Conservation (phyloP, 2,329 filamentous ascomycete species). For the Cytospora paraplurivora region DNA sequence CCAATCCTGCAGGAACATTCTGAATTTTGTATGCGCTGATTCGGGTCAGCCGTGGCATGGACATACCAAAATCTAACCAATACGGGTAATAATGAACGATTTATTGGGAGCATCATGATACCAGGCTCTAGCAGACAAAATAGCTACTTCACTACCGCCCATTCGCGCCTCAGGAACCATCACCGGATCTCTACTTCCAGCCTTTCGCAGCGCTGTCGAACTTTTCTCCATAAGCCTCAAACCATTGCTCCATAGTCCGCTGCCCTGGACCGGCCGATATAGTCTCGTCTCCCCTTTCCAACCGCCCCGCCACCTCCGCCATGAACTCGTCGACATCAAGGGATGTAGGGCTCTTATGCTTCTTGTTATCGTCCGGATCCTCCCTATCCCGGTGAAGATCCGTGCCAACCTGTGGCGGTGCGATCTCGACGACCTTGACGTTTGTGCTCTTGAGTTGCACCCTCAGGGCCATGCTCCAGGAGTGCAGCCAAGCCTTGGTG, state of each 20-base stretch:
- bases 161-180: too few species aligned
- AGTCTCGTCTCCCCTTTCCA: constrained; percentile 50
- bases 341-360: constrained; percentile 50
- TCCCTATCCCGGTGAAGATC: constrained; percentile 57
- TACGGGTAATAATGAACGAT: too few species aligned
- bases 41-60: too few species aligned
- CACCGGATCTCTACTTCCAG: constrained; percentile 7
- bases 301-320: constrained; percentile 46
- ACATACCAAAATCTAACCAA: too few species aligned
- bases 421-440: constrained; percentile 57
- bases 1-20: too few species aligned
- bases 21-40: too few species aligned
- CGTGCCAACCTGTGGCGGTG: constrained; percentile 56
- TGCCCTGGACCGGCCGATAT: constrained; percentile 46
- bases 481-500: constrained; percentile 61
- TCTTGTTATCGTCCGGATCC: constrained; percentile 62
- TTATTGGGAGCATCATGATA: too few species aligned
- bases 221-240: constrained; percentile 20
- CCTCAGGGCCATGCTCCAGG: constrained; percentile 57
- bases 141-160: too few species aligned
- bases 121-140: too few species aligned
- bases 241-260: constrained; percentile 27
- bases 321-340: constrained; percentile 58
- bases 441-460: constrained; percentile 49
- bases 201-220: constrained; percentile 27